phyloP scores from a whole-genome alignment of 140 eudicot genomes.

The Stevia rebaudiana region DNA sequence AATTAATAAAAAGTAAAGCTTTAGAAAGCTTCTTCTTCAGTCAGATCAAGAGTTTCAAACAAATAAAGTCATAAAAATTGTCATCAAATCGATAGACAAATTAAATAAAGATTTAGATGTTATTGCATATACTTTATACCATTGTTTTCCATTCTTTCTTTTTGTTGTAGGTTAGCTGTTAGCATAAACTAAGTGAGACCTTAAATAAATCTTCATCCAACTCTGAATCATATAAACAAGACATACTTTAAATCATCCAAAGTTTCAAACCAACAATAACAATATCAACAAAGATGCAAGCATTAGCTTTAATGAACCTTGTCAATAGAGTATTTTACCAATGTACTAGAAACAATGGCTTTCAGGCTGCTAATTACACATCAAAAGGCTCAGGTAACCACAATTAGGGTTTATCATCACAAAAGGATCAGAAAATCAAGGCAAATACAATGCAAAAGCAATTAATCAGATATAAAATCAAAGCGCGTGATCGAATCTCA shows the following conservation, averaged over 20 bases:
- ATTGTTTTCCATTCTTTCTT: background rate
- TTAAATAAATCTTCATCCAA: background rate
- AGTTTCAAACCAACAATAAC: background rate
- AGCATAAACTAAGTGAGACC: too few species aligned
- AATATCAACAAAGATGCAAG: background rate
- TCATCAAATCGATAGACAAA: constrained; percentile 23
- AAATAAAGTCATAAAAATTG: constrained; percentile 21
- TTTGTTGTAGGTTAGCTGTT: too few species aligned
- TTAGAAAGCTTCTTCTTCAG: constrained; percentile 1
- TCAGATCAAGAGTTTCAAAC: constrained; percentile 13
- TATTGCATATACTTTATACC: background rate
- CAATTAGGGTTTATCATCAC: constrained; percentile 8
- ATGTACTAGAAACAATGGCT: too few species aligned
- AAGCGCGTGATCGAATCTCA: background rate
- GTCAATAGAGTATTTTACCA: background rate
- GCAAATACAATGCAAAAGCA: background rate
- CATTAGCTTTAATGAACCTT: background rate
- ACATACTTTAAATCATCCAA: background rate
- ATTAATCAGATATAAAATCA: background rate
- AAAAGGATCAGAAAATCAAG: background rate
- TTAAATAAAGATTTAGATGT: background rate
- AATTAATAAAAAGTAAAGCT: background rate
- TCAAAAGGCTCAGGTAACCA: background rate
- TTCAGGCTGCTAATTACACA: background rate
- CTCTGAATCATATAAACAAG: background rate